Conservation (phyloP, 2,329 filamentous ascomycete species). For the Knoxdaviesia proteae region DNA sequence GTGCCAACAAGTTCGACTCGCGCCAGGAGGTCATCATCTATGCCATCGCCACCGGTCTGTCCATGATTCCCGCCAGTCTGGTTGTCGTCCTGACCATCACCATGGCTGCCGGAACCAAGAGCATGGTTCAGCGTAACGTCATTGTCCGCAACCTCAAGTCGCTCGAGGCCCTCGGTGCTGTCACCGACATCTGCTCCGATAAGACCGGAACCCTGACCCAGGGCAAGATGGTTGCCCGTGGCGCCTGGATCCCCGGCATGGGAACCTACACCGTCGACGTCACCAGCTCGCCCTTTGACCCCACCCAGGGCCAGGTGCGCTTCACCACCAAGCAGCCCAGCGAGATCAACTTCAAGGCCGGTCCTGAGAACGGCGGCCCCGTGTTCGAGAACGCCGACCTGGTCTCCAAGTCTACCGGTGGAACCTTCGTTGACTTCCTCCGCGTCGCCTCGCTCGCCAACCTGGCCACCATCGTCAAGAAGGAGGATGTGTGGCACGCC, state of each 20-base stretch:
- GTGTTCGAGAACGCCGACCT: slow-evolving; percentile 13
- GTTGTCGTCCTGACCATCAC: slow-evolving; percentile 35
- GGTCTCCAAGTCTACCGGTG: slow-evolving; percentile 16
- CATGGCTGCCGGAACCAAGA: slow-evolving; percentile 30
- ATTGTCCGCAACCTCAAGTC: slow-evolving; percentile 30
- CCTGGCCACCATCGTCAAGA: slow-evolving; percentile 24
- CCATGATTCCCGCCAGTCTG: slow-evolving; percentile 30
- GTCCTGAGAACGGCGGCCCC: slow-evolving; percentile 9
- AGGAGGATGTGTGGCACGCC: slow-evolving; percentile 31
- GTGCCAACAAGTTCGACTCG: slow-evolving; percentile 34
- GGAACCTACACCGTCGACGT: slow-evolving; percentile 37
- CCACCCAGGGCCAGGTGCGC: slow-evolving; percentile 26
- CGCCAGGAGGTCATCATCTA: slow-evolving; percentile 38
- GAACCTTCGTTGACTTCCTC: slow-evolving; percentile 29
- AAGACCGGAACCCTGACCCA: slow-evolving; percentile 40
- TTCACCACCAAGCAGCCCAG: slow-evolving; percentile 16
- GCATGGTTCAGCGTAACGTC: slow-evolving; percentile 30
- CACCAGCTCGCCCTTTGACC: slow-evolving; percentile 34
- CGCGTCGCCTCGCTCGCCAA: slow-evolving; percentile 37
- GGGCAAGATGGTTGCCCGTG: slow-evolving; percentile 41
- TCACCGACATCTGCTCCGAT: slow-evolving; percentile 33
- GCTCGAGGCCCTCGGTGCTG: slow-evolving; percentile 38
- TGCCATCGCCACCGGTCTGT: slow-evolving; percentile 23
- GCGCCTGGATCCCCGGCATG: slow-evolving; percentile 34
- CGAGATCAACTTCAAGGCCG: slow-evolving; percentile 17